Base-by-base conservation (phyloP, 1,284 basidiomycete genomes). In the Papiliotrema terrestris region DNA sequence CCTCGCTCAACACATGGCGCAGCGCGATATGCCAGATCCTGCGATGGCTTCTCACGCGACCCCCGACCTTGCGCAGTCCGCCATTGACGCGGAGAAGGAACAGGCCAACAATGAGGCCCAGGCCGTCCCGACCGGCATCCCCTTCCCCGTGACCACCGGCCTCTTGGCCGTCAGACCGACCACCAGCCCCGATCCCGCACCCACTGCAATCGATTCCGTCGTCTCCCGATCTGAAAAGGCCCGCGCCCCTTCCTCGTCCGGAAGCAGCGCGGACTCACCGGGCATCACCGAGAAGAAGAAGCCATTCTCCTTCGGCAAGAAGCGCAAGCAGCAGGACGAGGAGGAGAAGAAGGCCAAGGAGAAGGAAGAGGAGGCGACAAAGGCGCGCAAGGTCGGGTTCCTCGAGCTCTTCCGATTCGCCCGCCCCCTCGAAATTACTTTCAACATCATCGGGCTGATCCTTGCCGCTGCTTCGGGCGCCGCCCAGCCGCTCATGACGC, bases 401-500 rank as follows among this genome's bases (percentile, higher is more conserved):
- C 57, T 68, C 45, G 49, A 55, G 22, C 63, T 77, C 19, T 77
- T 69, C 63, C 60, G 73, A 32, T 77, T 69, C 55, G 62, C 72
- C 2, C 74, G 66, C 3, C 56, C 49, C 4, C 44, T 62, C 29
- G 76, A 77, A 51, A 45, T 64, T 22, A 43, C 60, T 35, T 50
- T 72, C 54, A 71, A 76, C 59, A 35, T 73, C n/a, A 45, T 74
- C 43, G 75, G 74, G 11, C 51, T 77, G 19, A 17, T 77, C 26
- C 60, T 75, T 22, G 73, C 74, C 2, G 62, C 63, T 26, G 65
- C 64, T 4, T 69, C 74, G 20, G 74, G 76, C 43, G 73, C 74
- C 0, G 62, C 73, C 19, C 72, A 75, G 51, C 70, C 71, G 1
- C 60, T 76, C 43, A 75, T 76, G 74, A 74, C 73, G 2, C 61